Base-by-base conservation (phyloP, 2,329 filamentous ascomycete species). In the Chaetomiaceae sp. region DNA sequence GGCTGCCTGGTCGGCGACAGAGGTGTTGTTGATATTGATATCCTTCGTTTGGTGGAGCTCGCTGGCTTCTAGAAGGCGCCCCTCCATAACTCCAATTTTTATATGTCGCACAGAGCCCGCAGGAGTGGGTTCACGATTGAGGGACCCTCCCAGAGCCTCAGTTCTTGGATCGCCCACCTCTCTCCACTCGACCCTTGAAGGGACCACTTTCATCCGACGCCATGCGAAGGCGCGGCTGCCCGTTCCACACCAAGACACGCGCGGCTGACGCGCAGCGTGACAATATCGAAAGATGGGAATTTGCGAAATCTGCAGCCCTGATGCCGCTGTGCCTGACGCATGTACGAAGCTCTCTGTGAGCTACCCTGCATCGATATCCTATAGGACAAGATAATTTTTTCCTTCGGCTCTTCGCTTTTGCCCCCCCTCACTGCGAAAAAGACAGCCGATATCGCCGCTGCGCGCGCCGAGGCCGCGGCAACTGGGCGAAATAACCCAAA, bases 71-170 rank as follows among this genome's bases (percentile, higher is more conserved):
- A 62, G 62, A 63, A 60, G 27, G 52, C 54, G 57, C 60, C 62
- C 62, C 57, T 58, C 53, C 13, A 54, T 55, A 54, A 63, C 56
- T 57, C 57, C 60, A 54, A 61, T 55, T 60, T 60, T 56, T 60
- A 56, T 54, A 62, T 59, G 62, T 64, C 58, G 55, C 59, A 64
- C 62, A 64, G 59, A 62, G 57, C 58, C 62, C 62, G 59, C 60
- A 59, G 59, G 58, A 59, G 62, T 64, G 62, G 62, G 58, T 63
- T 64, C 58, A 58, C 56, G 58, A 62, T 59, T n/a, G n/a, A 53
- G 38, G 54, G 62, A 61, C 61, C 62, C 62, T 64, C 62, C 61
- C 56, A 64, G 62, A 64, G 62, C 62, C 62, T 64, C 62, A 61
- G 41, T 59, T 55, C 54, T 61, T 55, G 57, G 61, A 61, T 63